These are phyloP conservation scores for Colletotrichum limetticola DNA, from an alignment of 2,329 filamentous ascomycete species.

Conservation along the genomic window DNA sequence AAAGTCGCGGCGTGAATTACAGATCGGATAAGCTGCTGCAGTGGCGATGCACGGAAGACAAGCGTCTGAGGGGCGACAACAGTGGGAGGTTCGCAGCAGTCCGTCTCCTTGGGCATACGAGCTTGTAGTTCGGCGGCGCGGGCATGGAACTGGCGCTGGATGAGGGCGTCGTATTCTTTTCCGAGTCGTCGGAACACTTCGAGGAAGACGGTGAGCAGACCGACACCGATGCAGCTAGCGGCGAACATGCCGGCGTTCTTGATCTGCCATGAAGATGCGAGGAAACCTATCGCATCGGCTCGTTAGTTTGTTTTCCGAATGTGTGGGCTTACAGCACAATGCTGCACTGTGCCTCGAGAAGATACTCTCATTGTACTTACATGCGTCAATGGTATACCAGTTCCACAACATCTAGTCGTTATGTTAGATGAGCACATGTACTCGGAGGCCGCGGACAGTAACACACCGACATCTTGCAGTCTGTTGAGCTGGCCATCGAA, in stretches of 20 bases:
- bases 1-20: conserved; percentile 53
- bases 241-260: conserved; percentile 53
- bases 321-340: neutral
- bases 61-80: conserved; percentile 36
- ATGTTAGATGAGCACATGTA: neutral
- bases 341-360: neutral
- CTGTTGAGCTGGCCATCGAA: conserved; percentile 35
- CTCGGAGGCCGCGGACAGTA: neutral
- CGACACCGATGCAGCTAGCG: conserved; percentile 55
- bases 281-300: conserved; percentile 44
- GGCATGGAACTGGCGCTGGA: conserved; percentile 51
- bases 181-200: conserved; percentile 53
- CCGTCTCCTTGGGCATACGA: conserved; percentile 21
- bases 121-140: conserved; percentile 43
- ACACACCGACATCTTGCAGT: conserved; percentile 47
- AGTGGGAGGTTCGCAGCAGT: conserved; percentile 32
- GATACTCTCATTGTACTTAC: conserved; percentile 38
- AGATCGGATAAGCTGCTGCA: conserved; percentile 53
- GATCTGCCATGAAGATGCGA: conserved; percentile 53
- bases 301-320: neutral
- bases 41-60: conserved; percentile 51
- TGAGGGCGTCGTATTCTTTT: conserved; percentile 54
- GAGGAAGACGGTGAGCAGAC: conserved; percentile 51
- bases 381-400: conserved; percentile 54
- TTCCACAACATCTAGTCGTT: conserved; percentile 56